phyloP scores from a whole-genome alignment of 2,329 filamentous ascomycete species.

The Phialophora tarda region DNA sequence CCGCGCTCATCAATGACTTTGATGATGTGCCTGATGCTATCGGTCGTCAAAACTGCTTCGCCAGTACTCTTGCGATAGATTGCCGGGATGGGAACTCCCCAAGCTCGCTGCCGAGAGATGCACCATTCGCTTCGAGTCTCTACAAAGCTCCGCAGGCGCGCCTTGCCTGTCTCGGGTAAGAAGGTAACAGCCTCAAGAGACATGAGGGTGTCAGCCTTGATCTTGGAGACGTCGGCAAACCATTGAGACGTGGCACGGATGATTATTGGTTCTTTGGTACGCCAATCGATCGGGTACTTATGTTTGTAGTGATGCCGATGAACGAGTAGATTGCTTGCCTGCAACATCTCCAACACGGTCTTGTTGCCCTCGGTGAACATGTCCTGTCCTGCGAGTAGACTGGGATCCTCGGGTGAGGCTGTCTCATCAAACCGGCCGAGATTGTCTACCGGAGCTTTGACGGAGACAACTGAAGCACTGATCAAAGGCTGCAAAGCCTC shows the following conservation, averaged over 20 bases:
- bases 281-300: conserved; percentile 98
- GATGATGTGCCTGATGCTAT: conserved; percentile 85
- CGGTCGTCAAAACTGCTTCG: conserved; percentile 76
- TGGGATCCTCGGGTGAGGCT: conserved; percentile 73
- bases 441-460: conserved; percentile 76
- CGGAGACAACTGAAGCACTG: conserved; percentile 27
- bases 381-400: conserved; percentile 69
- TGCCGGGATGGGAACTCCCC: conserved; percentile 95
- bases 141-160: conserved; percentile 82
- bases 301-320: conserved; percentile 75
- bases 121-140: conserved; percentile 94
- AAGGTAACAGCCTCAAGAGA: conserved; percentile 77
- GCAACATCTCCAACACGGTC: conserved; percentile 72
- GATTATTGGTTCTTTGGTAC: conserved; percentile 90
- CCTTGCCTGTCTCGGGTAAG: conserved; percentile 74
- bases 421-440: conserved; percentile 79
- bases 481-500: conserved; percentile 62
- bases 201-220: conserved; percentile 74
- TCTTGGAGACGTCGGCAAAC: conserved; percentile 89
- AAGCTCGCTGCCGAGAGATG: conserved; percentile 92
- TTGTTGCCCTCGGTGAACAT: conserved; percentile 73
- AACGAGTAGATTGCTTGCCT: conserved; percentile 65
- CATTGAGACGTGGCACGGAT: conserved; percentile 93
- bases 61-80: conserved; percentile 74
- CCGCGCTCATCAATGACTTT: conserved; percentile 75